Conservation (phyloP, 441 rosid genomes). For the Populus trichocarpa region DNA sequence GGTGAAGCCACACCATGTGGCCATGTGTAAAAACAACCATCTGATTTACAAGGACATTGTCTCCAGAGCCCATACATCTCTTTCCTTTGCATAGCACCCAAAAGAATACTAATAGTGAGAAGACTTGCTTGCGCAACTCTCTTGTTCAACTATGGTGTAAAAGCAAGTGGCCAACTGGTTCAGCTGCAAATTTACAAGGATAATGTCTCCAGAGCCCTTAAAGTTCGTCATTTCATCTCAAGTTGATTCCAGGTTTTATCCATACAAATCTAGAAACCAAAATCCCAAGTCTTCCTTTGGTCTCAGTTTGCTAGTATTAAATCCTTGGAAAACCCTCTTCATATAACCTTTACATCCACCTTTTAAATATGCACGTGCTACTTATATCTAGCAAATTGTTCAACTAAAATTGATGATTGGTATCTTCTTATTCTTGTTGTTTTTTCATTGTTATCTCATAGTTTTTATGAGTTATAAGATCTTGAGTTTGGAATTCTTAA, state of each 20-base stretch:
- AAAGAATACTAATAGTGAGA: too few relatives aligned
- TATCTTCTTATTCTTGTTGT: background rate
- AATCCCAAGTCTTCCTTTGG: background rate
- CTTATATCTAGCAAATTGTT: background rate
- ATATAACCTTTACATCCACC: background rate
- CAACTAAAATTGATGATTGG: background rate
- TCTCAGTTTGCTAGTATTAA: background rate
- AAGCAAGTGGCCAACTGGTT: background rate
- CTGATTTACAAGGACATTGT: background rate
- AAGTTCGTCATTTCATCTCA: background rate
- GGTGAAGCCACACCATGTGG: background rate
- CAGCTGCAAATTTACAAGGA: background rate
- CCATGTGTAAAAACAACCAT: background rate
- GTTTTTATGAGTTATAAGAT: background rate
- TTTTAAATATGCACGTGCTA: background rate
- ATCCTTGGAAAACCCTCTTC: background rate
- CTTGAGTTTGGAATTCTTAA: constrained; percentile 12
- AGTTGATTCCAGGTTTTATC: background rate
- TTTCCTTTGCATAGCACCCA: too few relatives aligned
- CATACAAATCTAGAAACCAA: background rate
- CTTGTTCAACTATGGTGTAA: background rate
- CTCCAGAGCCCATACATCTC: background rate
- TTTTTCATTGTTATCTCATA: background rate
- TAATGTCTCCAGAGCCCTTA: background rate
- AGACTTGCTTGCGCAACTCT: background rate